A percentile compares a stretch with the other conserved stretches of the same genome.
These are phyloP conservation scores for Russula compacta DNA, from an alignment of 768 basidiomycete genomes.

Conservation along the genomic window DNA sequence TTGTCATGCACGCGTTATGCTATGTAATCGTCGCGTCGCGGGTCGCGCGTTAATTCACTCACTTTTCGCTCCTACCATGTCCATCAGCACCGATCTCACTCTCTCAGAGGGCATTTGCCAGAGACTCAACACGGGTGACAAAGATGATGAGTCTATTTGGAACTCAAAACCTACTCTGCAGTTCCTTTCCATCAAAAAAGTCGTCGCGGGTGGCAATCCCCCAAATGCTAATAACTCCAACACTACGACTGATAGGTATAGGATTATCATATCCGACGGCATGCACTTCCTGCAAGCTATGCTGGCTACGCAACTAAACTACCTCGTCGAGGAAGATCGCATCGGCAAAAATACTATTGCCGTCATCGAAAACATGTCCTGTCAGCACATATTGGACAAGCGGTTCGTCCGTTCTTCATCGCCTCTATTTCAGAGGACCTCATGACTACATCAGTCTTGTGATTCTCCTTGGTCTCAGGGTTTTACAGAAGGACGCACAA, in stretches of 20 bases:
- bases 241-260: conserved; percentile 41
- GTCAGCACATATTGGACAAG: conserved; percentile 77
- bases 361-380: conserved; percentile 64
- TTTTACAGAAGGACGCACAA: conserved; percentile 43
- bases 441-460: conserved; percentile 46
- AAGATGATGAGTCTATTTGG: conserved; percentile 20
- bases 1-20: conserved; percentile 1
- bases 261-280: conserved; percentile 89
- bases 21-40: conserved; percentile 12
- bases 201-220: conserved; percentile 34
- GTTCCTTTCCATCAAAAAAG: conserved; percentile 75
- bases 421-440: conserved; percentile 1
- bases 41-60: conserved; percentile 1
- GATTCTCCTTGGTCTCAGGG: conserved; percentile 62
- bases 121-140: conserved; percentile 13
- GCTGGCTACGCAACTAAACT: conserved; percentile 88
- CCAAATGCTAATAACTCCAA: conserved; percentile 13
- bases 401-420: conserved; percentile 41
- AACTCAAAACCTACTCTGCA: conserved; percentile 50
- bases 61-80: neutral
- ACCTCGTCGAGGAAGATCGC: conserved; percentile 51
- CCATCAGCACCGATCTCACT: neutral
- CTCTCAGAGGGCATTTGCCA: conserved; percentile 17
- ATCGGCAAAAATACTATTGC: conserved; percentile 63
- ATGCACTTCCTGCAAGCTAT: conserved; percentile 82